Evolutionary conservation across 441 rosid genomes (phyloP), one percentile per base, ranked within the genome.

Genomic region (Geranium incanum): DNA sequence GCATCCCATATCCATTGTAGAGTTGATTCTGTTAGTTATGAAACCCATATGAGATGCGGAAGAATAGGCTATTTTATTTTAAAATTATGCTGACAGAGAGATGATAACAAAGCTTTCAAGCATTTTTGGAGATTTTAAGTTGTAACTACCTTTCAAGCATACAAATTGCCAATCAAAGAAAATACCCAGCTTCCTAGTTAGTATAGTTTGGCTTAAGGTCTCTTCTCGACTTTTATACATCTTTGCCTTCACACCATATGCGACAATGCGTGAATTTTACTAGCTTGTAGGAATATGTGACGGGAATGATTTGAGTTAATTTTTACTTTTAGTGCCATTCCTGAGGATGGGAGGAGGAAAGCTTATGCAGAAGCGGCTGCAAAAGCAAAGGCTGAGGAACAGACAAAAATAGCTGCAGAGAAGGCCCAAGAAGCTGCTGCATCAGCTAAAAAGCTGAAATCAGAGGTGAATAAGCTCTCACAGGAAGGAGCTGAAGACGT

Each of bases 301-400:
- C 8, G 5, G 12, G 8, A 55, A n/a, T 3, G 60, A 9, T 11
- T 0, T 9, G 12, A 48, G 12, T 48, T 12, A n/a, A 48, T 33
- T 23, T 67, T 57, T 45, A 68, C 38, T 68, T 74, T 45, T 72
- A 94, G 99, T 79, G 85, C 78, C 48, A 89, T 94, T 71, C 93
- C 93, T 6, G 93, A 90, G 84, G 99, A 94, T 60, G 86, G 85
- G 71, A 92, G 99, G 78, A 89, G 97, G 78, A 84, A 86, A 72
- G 83, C 78, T 3, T 92, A 89, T 66, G 88, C 90, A 57, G 97
- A 84, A 66, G 83, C 79, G 4, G 66, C 84, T 36, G 92, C 95
- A n/a, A 87, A 78, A 81, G 93, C 74, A 43, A 82, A 80, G 79
- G 94, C 90, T 0, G 97, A 88, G 79, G 89, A 87, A 77, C 89